Percentiles rank a stretch among this genome's conserved stretches.
phyloP scores from a whole-genome alignment of 2,329 filamentous ascomycete genomes.

The Pseudopithomyces maydicus region DNA sequence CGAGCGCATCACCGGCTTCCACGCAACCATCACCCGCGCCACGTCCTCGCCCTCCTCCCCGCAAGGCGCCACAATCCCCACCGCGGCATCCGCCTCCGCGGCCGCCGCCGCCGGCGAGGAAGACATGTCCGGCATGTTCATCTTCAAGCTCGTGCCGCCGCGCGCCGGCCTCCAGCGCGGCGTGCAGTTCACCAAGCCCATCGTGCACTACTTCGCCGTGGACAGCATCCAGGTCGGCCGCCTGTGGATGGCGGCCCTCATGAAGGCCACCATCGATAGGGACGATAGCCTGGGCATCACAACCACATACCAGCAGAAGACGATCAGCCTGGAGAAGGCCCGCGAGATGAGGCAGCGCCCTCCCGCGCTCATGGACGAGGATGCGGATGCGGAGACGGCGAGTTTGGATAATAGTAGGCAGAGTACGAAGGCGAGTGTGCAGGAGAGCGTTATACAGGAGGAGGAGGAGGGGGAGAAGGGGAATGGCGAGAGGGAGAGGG shows the following conservation, averaged over 20 bases:
- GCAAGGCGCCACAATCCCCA: slow-evolving; percentile 46
- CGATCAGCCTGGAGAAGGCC: slow-evolving; percentile 89
- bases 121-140: slow-evolving; percentile 76
- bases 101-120: slow-evolving; percentile 38
- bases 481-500: not conserved
- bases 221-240: slow-evolving; percentile 87
- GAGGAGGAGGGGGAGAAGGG: slow-evolving; percentile 40
- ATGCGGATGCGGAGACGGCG: slow-evolving; percentile 41
- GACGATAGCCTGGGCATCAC: slow-evolving; percentile 78
- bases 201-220: slow-evolving; percentile 96
- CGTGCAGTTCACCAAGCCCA: slow-evolving; percentile 96
- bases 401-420: slow-evolving; percentile 30
- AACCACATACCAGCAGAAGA: slow-evolving; percentile 95
- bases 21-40: slow-evolving; percentile 90
- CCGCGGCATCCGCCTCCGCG: slow-evolving; percentile 46
- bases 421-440: slow-evolving; percentile 43
- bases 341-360: slow-evolving; percentile 86
- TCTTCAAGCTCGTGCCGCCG: slow-evolving; percentile 96
- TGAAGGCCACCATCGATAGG: slow-evolving; percentile 98
- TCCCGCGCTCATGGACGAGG: slow-evolving; percentile 76
- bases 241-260: slow-evolving; percentile 96
- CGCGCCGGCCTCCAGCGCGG: slow-evolving; percentile 84
- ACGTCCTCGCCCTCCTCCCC: slow-evolving; percentile 68
- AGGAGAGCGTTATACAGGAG: slow-evolving; percentile 42
- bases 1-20: slow-evolving; percentile 85